Base-by-base conservation (phyloP, 345 rosid genomes). In the Populus euphratica region DNA sequence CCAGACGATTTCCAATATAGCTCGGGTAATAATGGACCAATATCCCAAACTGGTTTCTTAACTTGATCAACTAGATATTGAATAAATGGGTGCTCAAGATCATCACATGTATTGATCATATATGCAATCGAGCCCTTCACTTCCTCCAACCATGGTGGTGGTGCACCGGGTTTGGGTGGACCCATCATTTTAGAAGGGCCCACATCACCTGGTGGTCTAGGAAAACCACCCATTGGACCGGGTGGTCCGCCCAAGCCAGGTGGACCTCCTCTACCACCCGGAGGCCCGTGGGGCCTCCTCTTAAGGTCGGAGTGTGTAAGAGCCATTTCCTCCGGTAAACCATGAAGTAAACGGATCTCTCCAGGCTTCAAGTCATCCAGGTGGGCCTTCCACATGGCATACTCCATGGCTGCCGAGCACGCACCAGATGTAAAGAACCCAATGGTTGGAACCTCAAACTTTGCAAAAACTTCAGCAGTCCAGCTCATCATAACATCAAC, bases 21-120 rank as follows among this genome's bases (percentile, higher is more conserved):
- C 16, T 84, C 84, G 0, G 89, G 86, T 5, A 88, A 59, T 3
- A 88, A 74, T 3, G 91, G 91, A 2, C 89, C 91, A 2, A 86
- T 80, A 12, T 84, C 86, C 85, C 88, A 86, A 5, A 81, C 86
- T 4, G 88, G 89, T 68, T 83, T 88, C 2, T n/a, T 75, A 13
- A 76, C n/a, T 35, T 78, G 80, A 10, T 62, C 47, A 1, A 71
- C 64, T 1, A 86, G 8, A 63, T 84, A 88, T 2, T 76, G 70
- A 9, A 88, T 16, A 66, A 83, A 88, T 0, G 80, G 72, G 18
- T 78, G 69, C 69, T 88, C 89, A 2, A 88, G 77, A 27, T 83
- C 85, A 44, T 81, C 80, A 49, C 88, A 83, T 7, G 91, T 86
- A 80, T 87, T 83, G 68, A 81, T 38, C 75, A 87, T 73, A 66